A percentile compares a stretch with the other conserved stretches of the same genome.
These are phyloP conservation scores for Camelina neglecta DNA, from an alignment of 345 rosid genomes.

Conservation along the genomic window DNA sequence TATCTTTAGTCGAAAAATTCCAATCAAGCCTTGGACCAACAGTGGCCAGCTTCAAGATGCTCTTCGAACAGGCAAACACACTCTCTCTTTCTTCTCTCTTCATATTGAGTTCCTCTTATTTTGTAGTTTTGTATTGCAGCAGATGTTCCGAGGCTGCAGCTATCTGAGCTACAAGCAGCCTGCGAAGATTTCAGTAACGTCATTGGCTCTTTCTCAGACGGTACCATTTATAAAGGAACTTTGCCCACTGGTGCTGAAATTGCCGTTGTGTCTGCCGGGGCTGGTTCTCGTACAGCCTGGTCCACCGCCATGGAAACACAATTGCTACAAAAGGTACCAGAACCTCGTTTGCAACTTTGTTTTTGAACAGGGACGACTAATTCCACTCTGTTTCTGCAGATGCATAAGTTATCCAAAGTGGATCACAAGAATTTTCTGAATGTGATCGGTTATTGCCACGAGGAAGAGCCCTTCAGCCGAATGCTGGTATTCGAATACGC, in stretches of 20 bases:
- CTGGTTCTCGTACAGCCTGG: constrained; percentile 66
- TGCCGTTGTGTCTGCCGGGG: constrained; percentile 65
- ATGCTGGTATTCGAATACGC: constrained; percentile 97
- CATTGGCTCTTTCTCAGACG: constrained; percentile 72
- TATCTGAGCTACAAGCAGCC: constrained; percentile 85
- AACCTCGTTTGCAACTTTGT: background rate
- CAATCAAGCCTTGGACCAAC: constrained; percentile 86
- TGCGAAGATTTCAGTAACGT: constrained; percentile 98
- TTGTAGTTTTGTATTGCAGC: constrained; percentile 34
- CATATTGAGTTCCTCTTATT: background rate
- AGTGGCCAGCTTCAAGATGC: constrained; percentile 91
- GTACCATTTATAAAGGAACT: constrained; percentile 86
- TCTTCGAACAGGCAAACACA: constrained; percentile 68
- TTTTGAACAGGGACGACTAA: constrained; percentile 11
- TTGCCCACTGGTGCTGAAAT: constrained; percentile 90
- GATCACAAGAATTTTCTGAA: constrained; percentile 94
- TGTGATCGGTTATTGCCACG: constrained; percentile 86
- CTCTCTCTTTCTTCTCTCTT: constrained; percentile 4
- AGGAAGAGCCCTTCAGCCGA: constrained; percentile 79
- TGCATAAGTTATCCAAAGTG: constrained; percentile 73
- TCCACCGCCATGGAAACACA: constrained; percentile 69
- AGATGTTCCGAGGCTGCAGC: constrained; percentile 83
- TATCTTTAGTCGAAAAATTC: constrained; percentile 59
- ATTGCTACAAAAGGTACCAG: constrained; percentile 76
- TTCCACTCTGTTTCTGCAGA: constrained; percentile 54